A percentile compares a stretch with the other conserved stretches of the same genome.
These are phyloP conservation scores for Gamarada debralockiae DNA, from an alignment of 495 filamentous ascomycete species.

Conservation along the genomic window DNA sequence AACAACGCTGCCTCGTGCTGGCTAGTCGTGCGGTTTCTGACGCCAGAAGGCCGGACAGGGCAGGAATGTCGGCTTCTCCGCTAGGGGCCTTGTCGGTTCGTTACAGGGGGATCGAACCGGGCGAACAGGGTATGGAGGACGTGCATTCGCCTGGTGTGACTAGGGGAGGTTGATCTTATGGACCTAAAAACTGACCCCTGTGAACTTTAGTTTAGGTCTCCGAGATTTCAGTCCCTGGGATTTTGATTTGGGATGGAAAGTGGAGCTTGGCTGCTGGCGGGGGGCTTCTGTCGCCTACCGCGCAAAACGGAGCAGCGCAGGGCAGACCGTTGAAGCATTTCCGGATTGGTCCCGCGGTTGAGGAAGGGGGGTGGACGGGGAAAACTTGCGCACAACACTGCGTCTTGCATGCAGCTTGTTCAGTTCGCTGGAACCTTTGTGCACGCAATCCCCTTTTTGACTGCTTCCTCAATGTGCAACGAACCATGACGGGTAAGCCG, in stretches of 20 bases:
- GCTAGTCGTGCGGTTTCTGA: too few species aligned
- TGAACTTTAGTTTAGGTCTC: slow-evolving; percentile 22
- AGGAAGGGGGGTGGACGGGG: not conserved
- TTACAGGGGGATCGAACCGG: too few species aligned
- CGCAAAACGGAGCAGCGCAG: not conserved
- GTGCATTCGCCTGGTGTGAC: too few species aligned
- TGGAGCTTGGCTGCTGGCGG: not conserved
- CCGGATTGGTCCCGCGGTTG: not conserved
- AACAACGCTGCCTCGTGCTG: too few species aligned
- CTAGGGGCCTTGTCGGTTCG: too few species aligned
- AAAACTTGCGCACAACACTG: too few species aligned
- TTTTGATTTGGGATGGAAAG: too few species aligned
- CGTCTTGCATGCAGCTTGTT: not conserved
- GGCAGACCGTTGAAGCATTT: not conserved
- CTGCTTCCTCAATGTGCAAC: too few species aligned
- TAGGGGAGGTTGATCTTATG: slow-evolving; percentile 23
- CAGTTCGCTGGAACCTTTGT: not conserved
- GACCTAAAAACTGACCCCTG: slow-evolving; percentile 8
- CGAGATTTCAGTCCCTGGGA: slow-evolving; percentile 15
- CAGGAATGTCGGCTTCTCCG: too few species aligned
- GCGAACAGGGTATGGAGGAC: not conserved
- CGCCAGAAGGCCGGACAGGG: too few species aligned
- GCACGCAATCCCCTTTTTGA: not conserved
- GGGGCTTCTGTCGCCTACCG: not conserved
- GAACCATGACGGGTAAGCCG: too few species aligned